Evolutionary conservation across 2,329 filamentous ascomycete genomes (phyloP), one percentile per base, ranked within the genome.

Genomic region (Verticillium nubilum): DNA sequence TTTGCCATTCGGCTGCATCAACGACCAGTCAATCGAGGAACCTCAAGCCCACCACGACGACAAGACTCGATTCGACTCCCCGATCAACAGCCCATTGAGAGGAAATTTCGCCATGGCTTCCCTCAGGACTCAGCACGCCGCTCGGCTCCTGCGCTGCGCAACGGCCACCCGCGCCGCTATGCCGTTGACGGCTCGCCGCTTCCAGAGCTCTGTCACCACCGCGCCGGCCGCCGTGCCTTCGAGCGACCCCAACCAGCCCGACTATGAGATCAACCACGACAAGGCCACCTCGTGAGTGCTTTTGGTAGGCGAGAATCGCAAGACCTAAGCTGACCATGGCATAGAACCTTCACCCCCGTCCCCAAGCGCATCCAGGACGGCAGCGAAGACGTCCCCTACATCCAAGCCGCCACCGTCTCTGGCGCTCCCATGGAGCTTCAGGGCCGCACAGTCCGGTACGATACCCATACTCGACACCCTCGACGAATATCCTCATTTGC

Each of bases 341-440:
- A 54, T 70, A 97, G 94, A 62, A 87, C 86, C 71, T 99, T 91
- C 76, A 97, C 94, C 1, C 95, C 94, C 23, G 87, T 97, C 25
- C 94, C 95, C 60, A 93, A 90, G 79, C 84, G 87, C 65, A 84
- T 97, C 62, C 92, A 97, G 84, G 89, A 97, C 71, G 95, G 93
- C 69, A 96, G 89, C 72, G 94, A 98, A 77, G 86, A 89, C 52
- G 85, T 81, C 42, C 85, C 89, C 4, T 79, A 86, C 61, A 82
- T 95, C 50, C 86, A 93, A 57, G 95, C 94, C 27, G 92, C 92
- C 61, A 85, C 95, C 28, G 82, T 97, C 31, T 98, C 95, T 3
- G 95, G 94, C 56, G 95, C 95, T 54, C 96, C 95, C 29, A 85
- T 93, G 59, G 96, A 99, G 73, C 85, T 99, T 19, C 93, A 99